These are phyloP conservation scores for Petunia hybrid DNA, from an alignment of 305 asterid genomes.

Conservation along the genomic window DNA sequence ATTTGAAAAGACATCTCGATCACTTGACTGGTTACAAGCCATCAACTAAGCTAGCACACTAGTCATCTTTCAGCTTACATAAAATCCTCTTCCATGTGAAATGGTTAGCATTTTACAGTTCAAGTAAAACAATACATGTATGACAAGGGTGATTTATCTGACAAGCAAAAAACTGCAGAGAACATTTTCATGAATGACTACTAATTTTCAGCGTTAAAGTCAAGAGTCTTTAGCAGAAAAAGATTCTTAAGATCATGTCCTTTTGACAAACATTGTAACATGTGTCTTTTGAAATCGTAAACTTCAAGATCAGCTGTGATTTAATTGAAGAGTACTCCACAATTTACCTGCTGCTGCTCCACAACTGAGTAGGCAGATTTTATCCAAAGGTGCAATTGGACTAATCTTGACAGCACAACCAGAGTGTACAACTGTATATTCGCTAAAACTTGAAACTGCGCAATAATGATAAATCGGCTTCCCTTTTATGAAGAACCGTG, in stretches of 20 bases:
- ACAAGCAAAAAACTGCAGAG: neutral
- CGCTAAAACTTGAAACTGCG: constrained; percentile 97
- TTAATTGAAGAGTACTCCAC: constrained; percentile 7
- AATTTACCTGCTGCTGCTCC: constrained; percentile 91
- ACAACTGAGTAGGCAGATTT: constrained; percentile 96
- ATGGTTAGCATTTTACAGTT: neutral
- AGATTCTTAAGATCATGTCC: neutral
- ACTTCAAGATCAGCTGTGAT: neutral
- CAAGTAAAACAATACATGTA: neutral
- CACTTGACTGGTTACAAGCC: neutral
- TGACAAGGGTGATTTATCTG: neutral
- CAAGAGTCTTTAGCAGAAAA: neutral
- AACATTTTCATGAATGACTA: neutral
- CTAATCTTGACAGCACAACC: constrained; percentile 93
- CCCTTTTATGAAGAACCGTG: constrained; percentile 80
- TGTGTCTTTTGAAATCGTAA: neutral
- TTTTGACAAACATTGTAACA: neutral
- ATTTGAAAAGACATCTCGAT: neutral
- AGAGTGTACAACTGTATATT: constrained; percentile 87
- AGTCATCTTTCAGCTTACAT: neutral
- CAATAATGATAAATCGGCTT: constrained; percentile 84
- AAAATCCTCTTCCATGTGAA: neutral
- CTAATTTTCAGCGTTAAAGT: neutral
- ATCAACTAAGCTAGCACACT: constrained; percentile 19
- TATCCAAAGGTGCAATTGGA: constrained; percentile 80